Evolutionary conservation across 768 basidiomycete genomes (phyloP).

Genomic region (Lactarius hatsudake): DNA sequence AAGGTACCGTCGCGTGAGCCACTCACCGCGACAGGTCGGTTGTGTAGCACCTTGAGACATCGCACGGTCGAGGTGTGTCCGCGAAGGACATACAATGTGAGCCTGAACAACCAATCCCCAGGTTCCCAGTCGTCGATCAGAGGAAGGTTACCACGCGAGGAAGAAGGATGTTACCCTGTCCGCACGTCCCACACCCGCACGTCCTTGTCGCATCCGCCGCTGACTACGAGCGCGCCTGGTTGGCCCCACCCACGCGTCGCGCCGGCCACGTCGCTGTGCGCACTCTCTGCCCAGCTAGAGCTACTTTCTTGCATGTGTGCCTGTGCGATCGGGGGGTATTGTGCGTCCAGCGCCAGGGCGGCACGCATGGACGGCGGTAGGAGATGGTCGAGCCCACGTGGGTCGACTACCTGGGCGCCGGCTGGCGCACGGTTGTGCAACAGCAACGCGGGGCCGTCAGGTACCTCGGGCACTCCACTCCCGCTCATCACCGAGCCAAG

Average conservation of each 20-base stretch:
- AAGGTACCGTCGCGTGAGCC: constrained; percentile 86
- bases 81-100: constrained; percentile 53
- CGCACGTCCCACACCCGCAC: constrained; percentile 89
- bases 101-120: constrained; percentile 6
- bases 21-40: constrained; percentile 83
- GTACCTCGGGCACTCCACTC: constrained; percentile 11
- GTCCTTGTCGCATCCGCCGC: constrained; percentile 89
- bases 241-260: constrained; percentile 90
- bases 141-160: background rate
- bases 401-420: constrained; percentile 15
- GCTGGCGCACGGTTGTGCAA: constrained; percentile 25
- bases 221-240: constrained; percentile 76
- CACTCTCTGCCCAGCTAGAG: constrained; percentile 4
- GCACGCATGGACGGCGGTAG: constrained; percentile 44
- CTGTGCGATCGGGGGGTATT: constrained; percentile 3
- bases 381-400: constrained; percentile 29
- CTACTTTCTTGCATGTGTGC: background rate
- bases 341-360: constrained; percentile 47
- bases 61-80: constrained; percentile 92
- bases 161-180: constrained; percentile 62
- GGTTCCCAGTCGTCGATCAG: background rate
- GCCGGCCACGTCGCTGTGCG: constrained; percentile 50
- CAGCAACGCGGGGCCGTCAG: constrained; percentile 15
- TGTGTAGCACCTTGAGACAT: constrained; percentile 84
- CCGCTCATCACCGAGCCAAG: background rate